Conservation (phyloP, 2,329 filamentous ascomycete genomes). For the Xylaria sp. region DNA sequence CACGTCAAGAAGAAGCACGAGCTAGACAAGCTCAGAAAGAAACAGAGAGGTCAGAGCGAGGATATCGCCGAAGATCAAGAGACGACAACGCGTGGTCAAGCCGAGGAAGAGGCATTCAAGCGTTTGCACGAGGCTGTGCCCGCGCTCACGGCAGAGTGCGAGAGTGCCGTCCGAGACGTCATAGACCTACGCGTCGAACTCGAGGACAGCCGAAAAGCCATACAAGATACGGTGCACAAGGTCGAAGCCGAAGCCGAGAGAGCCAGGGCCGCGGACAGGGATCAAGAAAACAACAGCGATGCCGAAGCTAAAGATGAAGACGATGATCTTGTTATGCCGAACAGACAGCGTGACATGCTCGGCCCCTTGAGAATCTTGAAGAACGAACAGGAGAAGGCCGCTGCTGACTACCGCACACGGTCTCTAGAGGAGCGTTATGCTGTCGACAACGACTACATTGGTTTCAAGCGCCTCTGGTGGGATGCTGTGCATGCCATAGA, state of each 20-base stretch:
- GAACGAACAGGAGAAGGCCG: conserved; percentile 52
- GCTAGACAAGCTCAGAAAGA: conserved; percentile 50
- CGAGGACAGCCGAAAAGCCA: conserved; percentile 57
- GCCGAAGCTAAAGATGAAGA: conserved; percentile 41
- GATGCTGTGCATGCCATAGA: conserved; percentile 62
- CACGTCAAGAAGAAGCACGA: conserved; percentile 51
- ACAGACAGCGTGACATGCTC: conserved; percentile 44
- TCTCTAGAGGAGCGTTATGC: conserved; percentile 62
- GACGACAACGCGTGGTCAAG: conserved; percentile 52
- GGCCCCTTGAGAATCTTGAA: conserved; percentile 53
- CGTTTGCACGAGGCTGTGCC: conserved; percentile 56
- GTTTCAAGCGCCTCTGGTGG: conserved; percentile 70
- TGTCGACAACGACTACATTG: conserved; percentile 67
- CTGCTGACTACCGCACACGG: conserved; percentile 57
- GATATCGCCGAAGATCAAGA: conserved; percentile 43
- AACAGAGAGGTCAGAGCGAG: conserved; percentile 44
- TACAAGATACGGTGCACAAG: conserved; percentile 54
- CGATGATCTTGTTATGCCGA: conserved; percentile 45
- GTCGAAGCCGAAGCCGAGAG: conserved; percentile 42
- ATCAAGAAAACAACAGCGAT: conserved; percentile 30
- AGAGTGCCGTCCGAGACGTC: conserved; percentile 59
- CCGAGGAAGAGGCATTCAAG: conserved; percentile 54
- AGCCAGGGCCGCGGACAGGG: conserved; percentile 32
- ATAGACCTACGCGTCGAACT: conserved; percentile 63
- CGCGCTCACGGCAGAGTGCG: conserved; percentile 57